phyloP scores from a whole-genome alignment of 768 basidiomycete genomes.

The Dacryopinax primogenitus region DNA sequence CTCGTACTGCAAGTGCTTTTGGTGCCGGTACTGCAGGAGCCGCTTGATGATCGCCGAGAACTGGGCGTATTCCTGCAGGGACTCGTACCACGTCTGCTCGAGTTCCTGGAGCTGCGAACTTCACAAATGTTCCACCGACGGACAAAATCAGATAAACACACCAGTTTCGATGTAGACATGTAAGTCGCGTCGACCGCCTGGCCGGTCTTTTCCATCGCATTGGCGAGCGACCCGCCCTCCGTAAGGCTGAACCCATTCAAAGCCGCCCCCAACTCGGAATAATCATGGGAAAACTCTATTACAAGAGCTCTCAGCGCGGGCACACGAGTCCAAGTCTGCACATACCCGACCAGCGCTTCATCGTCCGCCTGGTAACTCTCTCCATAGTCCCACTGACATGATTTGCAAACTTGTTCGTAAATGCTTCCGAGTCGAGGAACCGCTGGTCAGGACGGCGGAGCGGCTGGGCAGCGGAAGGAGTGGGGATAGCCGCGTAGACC shows the following conservation, averaged over 20 bases:
- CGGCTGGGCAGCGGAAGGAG: conserved; percentile 77
- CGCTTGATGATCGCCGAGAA: conserved; percentile 92
- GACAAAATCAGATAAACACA: conserved; percentile 23
- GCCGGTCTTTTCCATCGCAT: conserved; percentile 89
- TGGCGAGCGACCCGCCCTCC: conserved; percentile 57
- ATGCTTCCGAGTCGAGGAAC: conserved; percentile 89
- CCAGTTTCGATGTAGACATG: conserved; percentile 80
- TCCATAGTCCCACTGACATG: conserved; percentile 91
- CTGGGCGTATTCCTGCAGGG: conserved; percentile 88
- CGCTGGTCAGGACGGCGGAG: conserved; percentile 88
- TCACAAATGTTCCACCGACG: neutral
- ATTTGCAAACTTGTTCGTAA: conserved; percentile 88
- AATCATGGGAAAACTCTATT: conserved; percentile 68
- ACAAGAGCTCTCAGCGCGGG: conserved; percentile 9
- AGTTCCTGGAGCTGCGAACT: conserved; percentile 90
- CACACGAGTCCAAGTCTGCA: neutral
- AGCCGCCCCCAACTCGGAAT: conserved; percentile 80
- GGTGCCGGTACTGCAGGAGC: conserved; percentile 85
- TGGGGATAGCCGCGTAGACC: conserved; percentile 75
- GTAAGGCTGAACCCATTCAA: conserved; percentile 89
- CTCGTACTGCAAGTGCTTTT: conserved; percentile 96
- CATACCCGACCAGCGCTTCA: conserved; percentile 90
- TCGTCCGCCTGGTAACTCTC: conserved; percentile 79
- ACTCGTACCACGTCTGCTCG: conserved; percentile 91
- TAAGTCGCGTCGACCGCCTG: conserved; percentile 93